phyloP scores from a whole-genome alignment of 106 monocot genomes.

The Phalaenopsis equestris region DNA sequence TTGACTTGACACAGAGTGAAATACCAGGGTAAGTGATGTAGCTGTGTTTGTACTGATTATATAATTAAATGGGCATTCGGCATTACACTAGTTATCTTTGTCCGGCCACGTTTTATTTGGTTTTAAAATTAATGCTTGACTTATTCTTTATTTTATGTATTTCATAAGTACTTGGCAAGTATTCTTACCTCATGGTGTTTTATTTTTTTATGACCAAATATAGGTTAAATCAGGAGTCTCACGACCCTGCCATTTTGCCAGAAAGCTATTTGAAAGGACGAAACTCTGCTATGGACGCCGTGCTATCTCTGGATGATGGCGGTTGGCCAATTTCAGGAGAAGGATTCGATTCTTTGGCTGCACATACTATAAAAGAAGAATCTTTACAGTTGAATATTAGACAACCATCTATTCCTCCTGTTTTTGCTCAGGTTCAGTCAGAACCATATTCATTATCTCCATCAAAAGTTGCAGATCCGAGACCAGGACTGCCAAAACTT shows the following conservation, averaged over 20 bases:
- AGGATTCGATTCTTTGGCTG: constrained; percentile 17
- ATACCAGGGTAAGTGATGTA: constrained; percentile 37
- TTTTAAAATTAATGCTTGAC: background rate
- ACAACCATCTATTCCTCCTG: constrained; percentile 90
- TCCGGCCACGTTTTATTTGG: background rate
- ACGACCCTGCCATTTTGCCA: constrained; percentile 16
- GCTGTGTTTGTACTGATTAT: background rate
- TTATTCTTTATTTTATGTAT: background rate
- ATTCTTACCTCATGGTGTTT: background rate
- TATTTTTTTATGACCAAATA: constrained; percentile 6
- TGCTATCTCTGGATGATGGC: constrained; percentile 92
- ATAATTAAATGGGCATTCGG: background rate
- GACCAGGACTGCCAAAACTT: constrained; percentile 65
- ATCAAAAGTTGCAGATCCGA: constrained; percentile 92
- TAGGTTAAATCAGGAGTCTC: constrained; percentile 34
- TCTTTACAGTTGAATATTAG: constrained; percentile 52
- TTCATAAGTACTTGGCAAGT: background rate
- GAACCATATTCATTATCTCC: constrained; percentile 48
- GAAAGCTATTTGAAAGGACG: constrained; percentile 14
- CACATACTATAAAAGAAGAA: constrained; percentile 28
- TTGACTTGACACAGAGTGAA: constrained; percentile 36
- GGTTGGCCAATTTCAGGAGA: constrained; percentile 50
- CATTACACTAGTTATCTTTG: background rate
- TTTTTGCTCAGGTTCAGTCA: constrained; percentile 64
- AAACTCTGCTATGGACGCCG: constrained; percentile 62